Percentiles rank a stretch among this genome's conserved stretches.
Conservation (phyloP, 2,329 filamentous ascomycete genomes). For the Penicillium sp. region DNA sequence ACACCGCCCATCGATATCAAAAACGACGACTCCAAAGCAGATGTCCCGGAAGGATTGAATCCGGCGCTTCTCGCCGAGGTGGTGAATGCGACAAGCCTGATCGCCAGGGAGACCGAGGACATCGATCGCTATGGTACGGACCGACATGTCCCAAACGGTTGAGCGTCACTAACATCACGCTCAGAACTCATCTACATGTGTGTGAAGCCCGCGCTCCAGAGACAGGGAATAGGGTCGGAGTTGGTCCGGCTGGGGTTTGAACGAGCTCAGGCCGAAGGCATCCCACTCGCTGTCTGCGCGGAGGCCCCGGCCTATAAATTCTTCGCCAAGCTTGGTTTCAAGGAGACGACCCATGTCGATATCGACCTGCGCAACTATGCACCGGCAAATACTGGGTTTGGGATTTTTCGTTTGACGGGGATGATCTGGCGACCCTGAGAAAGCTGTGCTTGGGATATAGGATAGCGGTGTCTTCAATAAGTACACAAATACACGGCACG, state of each 20-base stretch:
- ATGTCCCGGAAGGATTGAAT: constrained; percentile 5
- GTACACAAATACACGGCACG: too few relatives aligned
- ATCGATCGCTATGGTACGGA: constrained; percentile 4
- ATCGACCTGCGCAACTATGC: constrained; percentile 19
- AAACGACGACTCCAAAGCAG: not conserved
- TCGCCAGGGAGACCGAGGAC: not conserved
- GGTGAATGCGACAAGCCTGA: not conserved
- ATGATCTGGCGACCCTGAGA: constrained; percentile 15
- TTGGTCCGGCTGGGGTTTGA: constrained; percentile 8
- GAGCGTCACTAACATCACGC: not conserved
- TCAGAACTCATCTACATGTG: constrained; percentile 14
- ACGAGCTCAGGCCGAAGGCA: constrained; percentile 1
- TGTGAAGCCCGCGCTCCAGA: constrained; percentile 9
- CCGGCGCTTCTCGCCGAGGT: constrained; percentile 4
- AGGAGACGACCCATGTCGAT: constrained; percentile 17
- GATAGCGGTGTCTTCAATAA: too few relatives aligned
- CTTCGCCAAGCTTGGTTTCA: constrained; percentile 13
- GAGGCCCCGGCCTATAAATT: constrained; percentile 17
- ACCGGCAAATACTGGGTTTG: constrained; percentile 16
- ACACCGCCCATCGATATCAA: not conserved
- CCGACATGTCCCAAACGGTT: not conserved
- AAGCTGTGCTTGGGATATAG: too few relatives aligned
- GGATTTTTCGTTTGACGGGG: constrained; percentile 14
- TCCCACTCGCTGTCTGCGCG: constrained; percentile 6
- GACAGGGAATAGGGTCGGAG: constrained; percentile 11